Conservation (phyloP, 2,329 filamentous ascomycete species). For the Rhynchosporium secalis region DNA sequence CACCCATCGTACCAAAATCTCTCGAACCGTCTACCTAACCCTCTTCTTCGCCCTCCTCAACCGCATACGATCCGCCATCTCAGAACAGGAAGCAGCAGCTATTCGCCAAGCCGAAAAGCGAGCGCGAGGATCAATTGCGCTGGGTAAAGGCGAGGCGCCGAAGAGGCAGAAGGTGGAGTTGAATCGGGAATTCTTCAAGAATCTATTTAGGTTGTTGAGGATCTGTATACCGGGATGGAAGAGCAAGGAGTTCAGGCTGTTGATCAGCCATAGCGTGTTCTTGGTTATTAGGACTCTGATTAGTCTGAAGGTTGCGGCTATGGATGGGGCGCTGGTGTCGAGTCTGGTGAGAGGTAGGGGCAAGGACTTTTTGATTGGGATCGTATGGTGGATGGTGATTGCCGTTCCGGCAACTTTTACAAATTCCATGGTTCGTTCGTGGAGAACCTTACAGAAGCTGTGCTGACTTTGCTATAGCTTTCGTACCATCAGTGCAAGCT, state of each 20-base stretch:
- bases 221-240: conserved; percentile 91
- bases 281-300: conserved; percentile 87
- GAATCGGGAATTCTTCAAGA: conserved; percentile 76
- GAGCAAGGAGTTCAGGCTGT: conserved; percentile 81
- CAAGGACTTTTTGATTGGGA: conserved; percentile 80
- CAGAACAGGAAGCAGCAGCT: conserved; percentile 87
- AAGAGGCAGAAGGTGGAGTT: conserved; percentile 82
- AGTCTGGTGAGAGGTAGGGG: conserved; percentile 88
- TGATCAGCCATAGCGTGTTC: conserved; percentile 92
- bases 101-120: conserved; percentile 62
- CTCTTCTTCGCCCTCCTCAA: conserved; percentile 79
- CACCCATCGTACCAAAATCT: conserved; percentile 77
- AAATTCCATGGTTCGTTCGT: conserved; percentile 82
- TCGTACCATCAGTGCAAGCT: conserved; percentile 97
- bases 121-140: conserved; percentile 52
- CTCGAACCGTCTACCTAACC: conserved; percentile 78
- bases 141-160: conserved; percentile 37
- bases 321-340: conserved; percentile 92
- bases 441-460: neutral
- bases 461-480: conserved; percentile 54
- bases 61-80: conserved; percentile 86
- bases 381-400: conserved; percentile 98
- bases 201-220: conserved; percentile 70
- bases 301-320: conserved; percentile 91
- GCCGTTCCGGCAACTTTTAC: conserved; percentile 96